Evolutionary conservation across 2,329 filamentous ascomycete species (phyloP), one percentile per base, ranked within the genome.

Genomic region (Trematosphaeria pertusa): DNA sequence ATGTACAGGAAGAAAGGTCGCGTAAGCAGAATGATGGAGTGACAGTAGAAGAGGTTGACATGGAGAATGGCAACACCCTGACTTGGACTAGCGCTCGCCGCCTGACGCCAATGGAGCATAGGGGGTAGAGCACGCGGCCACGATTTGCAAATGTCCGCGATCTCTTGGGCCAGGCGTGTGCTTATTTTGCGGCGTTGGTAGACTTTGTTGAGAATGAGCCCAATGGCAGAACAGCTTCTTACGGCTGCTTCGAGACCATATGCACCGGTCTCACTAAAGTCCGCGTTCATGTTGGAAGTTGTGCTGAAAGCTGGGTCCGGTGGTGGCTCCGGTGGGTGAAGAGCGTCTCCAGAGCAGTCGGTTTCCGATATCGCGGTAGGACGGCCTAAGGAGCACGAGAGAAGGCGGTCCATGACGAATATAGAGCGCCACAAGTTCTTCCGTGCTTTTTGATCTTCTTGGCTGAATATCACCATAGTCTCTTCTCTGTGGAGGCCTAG

Each of bases 341-440:
- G 62, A 6, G 76, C 73, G 26, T 78, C 75, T 2, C 77, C 76
- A 12, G 82, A 83, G 61, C 83, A 87, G 48, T 87, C 83, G 14
- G 83, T 79, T 50, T 87, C 81, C 4, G 78, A 78, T 37, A 88
- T 87, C 6, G 81, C 79, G 1, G 78, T 78, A 0, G 85, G 85
- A 8, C 84, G 78, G 4, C 86, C 86, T 1, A 88, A 71, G 1
- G 82, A 83, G 18, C 82, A 81, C 1, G 85, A 80, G 1, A 87
- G 73, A 40, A 87, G 83, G 12, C 82, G 77, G 58, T 88, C 86
- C 6, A 88, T 75, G 11, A 88, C 74, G 48, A 86, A 87, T 0
- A 88, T 67, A 9, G 82, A 85, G 45, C 81, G 79, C 85, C 84
- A 88, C 3, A 87, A 66, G 37, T 83, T 86, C 20, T 79, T 78